Evolutionary conservation across 2,329 filamentous ascomycete species (phyloP).

Genomic region (Dendrostoma leiphaemia): DNA sequence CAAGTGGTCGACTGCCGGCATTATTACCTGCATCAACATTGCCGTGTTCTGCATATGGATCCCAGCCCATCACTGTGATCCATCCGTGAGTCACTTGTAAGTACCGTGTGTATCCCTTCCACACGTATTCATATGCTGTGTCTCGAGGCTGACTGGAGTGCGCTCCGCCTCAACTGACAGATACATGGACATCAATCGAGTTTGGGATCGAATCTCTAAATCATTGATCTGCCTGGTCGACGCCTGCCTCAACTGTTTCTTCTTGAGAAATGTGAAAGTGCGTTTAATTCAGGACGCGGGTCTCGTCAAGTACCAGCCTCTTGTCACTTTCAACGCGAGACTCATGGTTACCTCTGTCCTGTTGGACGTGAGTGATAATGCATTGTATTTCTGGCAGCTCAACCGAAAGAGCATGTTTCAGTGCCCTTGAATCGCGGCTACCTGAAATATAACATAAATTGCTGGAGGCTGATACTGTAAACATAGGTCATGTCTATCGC

Average conservation of each 20-base stretch:
- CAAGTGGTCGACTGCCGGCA: slow-evolving; percentile 43
- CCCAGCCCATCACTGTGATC: slow-evolving; percentile 31
- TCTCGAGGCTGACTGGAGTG: no score
- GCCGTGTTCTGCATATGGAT: slow-evolving; percentile 42
- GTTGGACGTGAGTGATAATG: slow-evolving; percentile 47
- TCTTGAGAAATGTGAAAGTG: slow-evolving; percentile 43
- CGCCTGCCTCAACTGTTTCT: slow-evolving; percentile 50
- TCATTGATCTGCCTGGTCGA: slow-evolving; percentile 50
- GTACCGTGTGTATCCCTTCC: not conserved
- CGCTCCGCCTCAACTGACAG: no score
- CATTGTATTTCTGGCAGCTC: no score
- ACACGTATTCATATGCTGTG: not conserved
- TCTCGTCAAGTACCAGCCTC: slow-evolving; percentile 47
- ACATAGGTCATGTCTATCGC: no score
- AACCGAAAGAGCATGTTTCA: no score
- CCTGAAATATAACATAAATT: no score
- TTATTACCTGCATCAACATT: slow-evolving; percentile 50
- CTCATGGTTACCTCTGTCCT: slow-evolving; percentile 47
- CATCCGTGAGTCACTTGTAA: slow-evolving; percentile 34
- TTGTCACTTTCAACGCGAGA: slow-evolving; percentile 46
- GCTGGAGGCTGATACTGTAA: no score
- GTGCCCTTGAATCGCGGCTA: no score
- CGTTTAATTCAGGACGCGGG: slow-evolving; percentile 45
- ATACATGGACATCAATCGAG: slow-evolving; percentile 39
- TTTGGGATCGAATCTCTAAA: slow-evolving; percentile 54